Base-by-base conservation (phyloP, 1,139 yeast species). In the Hyphopichia buzzinii region DNA sequence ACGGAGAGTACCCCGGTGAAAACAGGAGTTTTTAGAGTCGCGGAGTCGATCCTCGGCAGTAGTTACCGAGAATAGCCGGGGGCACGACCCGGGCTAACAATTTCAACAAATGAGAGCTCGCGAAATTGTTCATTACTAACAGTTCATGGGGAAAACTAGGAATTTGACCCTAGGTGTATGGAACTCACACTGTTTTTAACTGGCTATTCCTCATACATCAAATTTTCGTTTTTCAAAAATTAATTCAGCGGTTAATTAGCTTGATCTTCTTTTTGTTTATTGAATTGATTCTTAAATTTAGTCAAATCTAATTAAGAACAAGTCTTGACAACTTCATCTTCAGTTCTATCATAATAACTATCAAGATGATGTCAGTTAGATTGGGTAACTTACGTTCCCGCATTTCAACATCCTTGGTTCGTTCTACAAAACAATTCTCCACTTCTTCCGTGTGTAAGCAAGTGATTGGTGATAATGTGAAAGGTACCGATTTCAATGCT, bases 401-500 rank as follows among this genome's bases (percentile, higher is more conserved):
- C 23, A 19, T 19, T 27, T 27, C 29, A 27, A 21, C 13, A 14
- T 30, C 33, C 12, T 30, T 30, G 26, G 33, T 30, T 12, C 33
- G 31, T 29, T 30, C 26, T 6, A 13, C 14, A 6, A 25, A 8
- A n/a, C 6, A 13, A 15, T 65, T 68, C 44, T 62, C 72, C 31
- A 45, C 58, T 17, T 47, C 68, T 23, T 38, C 55, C 15, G 55
- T 56, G 25, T 49, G 55, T 39, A 47, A 49, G 31, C 74, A 70
- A 52, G 64, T 67, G 40, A 62, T 69, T 42, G 76, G 76, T 25
- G 46, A 61, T 33, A 62, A 68, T 44, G 61, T 76, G 43, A 74
- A 75, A 49, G 84, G 83, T 44, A 64, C 65, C 44, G 71, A 69
- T 36, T 62, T 62, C 50, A 67, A 71, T 48, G 75, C 80, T 29